Percentiles rank a stretch among this genome's conserved stretches.
Evolutionary conservation across 1,139 yeast genomes (phyloP).

Genomic region (Saccharomyces hybrid): DNA sequence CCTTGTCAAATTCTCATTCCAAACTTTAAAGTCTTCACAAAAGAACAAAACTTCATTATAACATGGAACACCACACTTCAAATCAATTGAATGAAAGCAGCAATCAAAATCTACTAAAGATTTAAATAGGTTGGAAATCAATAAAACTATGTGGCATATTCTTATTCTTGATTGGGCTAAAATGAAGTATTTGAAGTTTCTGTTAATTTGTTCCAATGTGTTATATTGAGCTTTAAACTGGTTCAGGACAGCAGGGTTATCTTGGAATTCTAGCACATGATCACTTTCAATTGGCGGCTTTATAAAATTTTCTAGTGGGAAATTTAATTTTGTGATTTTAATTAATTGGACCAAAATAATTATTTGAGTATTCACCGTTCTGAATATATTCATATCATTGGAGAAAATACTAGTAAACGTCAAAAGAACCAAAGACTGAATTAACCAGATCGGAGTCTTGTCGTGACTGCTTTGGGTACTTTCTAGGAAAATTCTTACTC

Average conservation of each 20-base stretch:
- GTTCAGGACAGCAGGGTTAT: constrained; percentile 32
- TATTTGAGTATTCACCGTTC: constrained; percentile 67
- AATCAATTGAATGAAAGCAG: constrained; percentile 48
- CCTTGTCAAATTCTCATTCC: constrained; percentile 41
- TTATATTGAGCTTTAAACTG: constrained; percentile 29
- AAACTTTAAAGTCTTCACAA: constrained; percentile 47
- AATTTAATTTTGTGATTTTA: constrained; percentile 65
- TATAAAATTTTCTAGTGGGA: constrained; percentile 56
- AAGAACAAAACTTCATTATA: constrained; percentile 63
- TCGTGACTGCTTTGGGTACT: constrained; percentile 48
- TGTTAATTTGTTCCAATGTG: constrained; percentile 37
- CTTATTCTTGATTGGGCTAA: constrained; percentile 78
- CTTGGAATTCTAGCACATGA: constrained; percentile 29
- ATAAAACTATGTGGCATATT: constrained; percentile 71
- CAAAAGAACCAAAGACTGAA: constrained; percentile 74
- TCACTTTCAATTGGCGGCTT: constrained; percentile 47
- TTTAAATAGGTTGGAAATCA: constrained; percentile 63
- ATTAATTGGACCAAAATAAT: constrained; percentile 73
- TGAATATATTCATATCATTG: constrained; percentile 64
- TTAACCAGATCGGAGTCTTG: constrained; percentile 78
- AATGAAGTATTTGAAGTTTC: constrained; percentile 67
- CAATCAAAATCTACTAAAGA: constrained; percentile 59
- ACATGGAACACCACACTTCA: constrained; percentile 67
- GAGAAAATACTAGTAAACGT: constrained; percentile 78
- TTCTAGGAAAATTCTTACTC: constrained; percentile 71